Evolutionary conservation across 805 yeast genomes (phyloP), one percentile per base, ranked within the genome.

Genomic region (Barnettozyma salicaria): DNA sequence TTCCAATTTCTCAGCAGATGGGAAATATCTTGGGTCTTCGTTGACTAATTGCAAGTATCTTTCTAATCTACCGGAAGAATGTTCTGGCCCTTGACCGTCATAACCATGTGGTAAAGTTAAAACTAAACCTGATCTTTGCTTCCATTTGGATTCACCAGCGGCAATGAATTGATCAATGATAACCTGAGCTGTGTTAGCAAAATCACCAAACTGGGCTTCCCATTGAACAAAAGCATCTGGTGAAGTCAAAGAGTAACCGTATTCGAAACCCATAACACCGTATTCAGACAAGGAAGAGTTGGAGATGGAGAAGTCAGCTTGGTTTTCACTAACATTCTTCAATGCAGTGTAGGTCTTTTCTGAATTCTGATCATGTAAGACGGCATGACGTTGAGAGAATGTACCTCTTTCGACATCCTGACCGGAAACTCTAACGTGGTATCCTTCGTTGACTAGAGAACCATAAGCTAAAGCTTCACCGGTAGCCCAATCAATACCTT

Each of bases 351-450:
- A 79, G 20, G 85, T 78, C 32, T 68, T 67, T 65, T 89, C 97
- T 33, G 84, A 79, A 38, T 77, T 70, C 70, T 92, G 99, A 65
- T 92, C 98, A 63, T 92, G 98, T 63, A 92, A 72, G 32, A 92
- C 97, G 41, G 97, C 90, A 61, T 92, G 99, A 70, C 99, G 90
- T 72, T 92, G 99, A 38, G 98, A 92, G 76, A 92, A 90, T 27
- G 99, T 92, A 73, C 99, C 99, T 78, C 99, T 88, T 76, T 92
- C 98, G 49, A 92, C 97, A 76, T 92, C 99, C 73, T 92, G 97
- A 63, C 99, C 99, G 32, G 96, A 85, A 35, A 92, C 83, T 73
- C 99, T 85, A 43, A 92, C 94, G 55, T 90, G 95, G 68, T 81
- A 83, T 48, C 98, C 98, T 68, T 92, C 99, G 56, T 79, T 61